phyloP scores from a whole-genome alignment of 2,329 filamentous ascomycete genomes.

The Colletotrichum limetticola region DNA sequence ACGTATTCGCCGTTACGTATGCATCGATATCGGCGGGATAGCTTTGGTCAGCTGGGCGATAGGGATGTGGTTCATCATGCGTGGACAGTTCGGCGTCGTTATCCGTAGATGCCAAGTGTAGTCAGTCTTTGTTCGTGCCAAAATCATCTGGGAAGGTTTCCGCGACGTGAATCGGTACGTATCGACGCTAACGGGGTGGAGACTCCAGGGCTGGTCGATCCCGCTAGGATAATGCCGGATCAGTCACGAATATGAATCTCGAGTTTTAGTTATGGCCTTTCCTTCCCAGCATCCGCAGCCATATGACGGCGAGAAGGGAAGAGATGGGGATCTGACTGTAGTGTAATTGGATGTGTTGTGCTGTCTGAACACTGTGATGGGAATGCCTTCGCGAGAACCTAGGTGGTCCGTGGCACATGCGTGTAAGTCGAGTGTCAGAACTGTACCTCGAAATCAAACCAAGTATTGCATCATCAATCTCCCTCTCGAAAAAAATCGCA shows the following conservation, averaged over 20 bases:
- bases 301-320: too few species aligned
- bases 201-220: background rate
- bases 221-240: slow-evolving; percentile 17
- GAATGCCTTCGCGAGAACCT: background rate
- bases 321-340: too few species aligned
- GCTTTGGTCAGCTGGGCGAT: background rate
- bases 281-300: too few species aligned
- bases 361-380: background rate
- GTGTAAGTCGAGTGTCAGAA: too few species aligned
- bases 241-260: background rate
- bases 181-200: slow-evolving; percentile 17
- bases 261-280: background rate
- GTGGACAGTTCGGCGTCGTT: background rate
- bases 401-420: background rate
- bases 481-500: too few species aligned
- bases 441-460: too few species aligned
- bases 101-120: background rate
- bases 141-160: slow-evolving; percentile 15
- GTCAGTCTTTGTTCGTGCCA: background rate
- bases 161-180: slow-evolving; percentile 1
- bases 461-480: too few species aligned
- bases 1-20: background rate
- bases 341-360: too few species aligned
- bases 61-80: background rate
- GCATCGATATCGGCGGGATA: background rate